Evolutionary conservation across 352 stramenopile genomes (phyloP), one percentile per base, ranked within the genome.

Genomic region (Phytophthora pseudosyringae): DNA sequence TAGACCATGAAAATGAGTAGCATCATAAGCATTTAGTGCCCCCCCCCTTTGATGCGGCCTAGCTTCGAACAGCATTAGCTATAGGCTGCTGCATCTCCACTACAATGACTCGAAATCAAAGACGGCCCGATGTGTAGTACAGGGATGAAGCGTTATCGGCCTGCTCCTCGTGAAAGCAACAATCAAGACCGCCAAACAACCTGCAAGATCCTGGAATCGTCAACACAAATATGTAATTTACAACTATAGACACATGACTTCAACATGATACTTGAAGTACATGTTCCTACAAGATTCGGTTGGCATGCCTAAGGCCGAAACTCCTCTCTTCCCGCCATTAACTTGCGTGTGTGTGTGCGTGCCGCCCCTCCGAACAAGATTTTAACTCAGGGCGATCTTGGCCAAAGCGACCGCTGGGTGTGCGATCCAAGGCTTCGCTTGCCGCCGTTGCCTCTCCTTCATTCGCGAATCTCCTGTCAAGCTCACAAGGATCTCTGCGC

Each of bases 361-460:
- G n/a, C n/a, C n/a, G 39, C 9, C 41, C 21, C 41, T 48, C 10
- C 11, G 21, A 48, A 18, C 40, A 46, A 15, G 41, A 48, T 12
- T n/a, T 41, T 5, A 41, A 48, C 41, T 21, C 41, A 32, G 21
- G 4, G 41, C 41, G 41, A 48, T 48, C 41, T 48, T 48, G 41
- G 21, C 41, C 15, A 31, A 32, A 31, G 41, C 4, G 41, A 32
- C 41, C 41, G 21, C 41, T 48, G 41, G 12, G 21, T 32, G 7
- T 41, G 35, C 35, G 6, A 41, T n/a, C 35, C 35, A 16, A 48
- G 26, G 41, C 8, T n/a, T 48, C 11, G 18, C 10, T 16, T 48
- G 41, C 18, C 41, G 21, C 41, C 41, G 16, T 4, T 32, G 39
- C 7, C 31, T 5, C 16, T 21, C 26, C 4, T 29, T 48, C 41